Percentiles rank a stretch among this genome's conserved stretches.
Evolutionary conservation across 805 yeast species (phyloP).

Genomic region (Starmerella ratchasimensis): DNA sequence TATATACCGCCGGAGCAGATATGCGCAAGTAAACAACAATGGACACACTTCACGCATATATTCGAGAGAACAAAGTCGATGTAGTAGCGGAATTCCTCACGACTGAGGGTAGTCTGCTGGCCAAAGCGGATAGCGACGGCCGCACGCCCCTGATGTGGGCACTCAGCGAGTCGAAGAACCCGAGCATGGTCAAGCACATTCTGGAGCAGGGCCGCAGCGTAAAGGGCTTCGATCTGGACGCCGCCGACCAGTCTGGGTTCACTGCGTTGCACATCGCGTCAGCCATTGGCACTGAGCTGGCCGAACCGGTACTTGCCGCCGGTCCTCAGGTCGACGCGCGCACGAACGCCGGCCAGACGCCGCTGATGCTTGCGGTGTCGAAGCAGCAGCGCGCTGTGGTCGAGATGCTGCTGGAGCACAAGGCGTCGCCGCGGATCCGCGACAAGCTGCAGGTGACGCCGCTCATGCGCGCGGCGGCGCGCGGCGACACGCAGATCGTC

Average conservation of each 20-base stretch:
- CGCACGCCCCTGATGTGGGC: constrained; percentile 88
- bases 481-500: constrained; percentile 50
- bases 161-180: constrained; percentile 40
- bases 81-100: constrained; percentile 3
- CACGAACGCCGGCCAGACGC: constrained; percentile 53
- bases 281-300: constrained; percentile 54
- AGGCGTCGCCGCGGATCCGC: constrained; percentile 49
- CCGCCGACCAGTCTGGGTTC: constrained; percentile 72
- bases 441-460: constrained; percentile 57
- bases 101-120: constrained; percentile 4
- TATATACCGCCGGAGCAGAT: no score
- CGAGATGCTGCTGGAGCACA: constrained; percentile 39
- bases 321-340: constrained; percentile 40
- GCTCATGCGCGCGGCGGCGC: constrained; percentile 70
- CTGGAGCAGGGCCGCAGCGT: constrained; percentile 27
- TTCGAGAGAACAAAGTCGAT: constrained; percentile 5
- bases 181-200: constrained; percentile 38
- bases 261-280: constrained; percentile 75
- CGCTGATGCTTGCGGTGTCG: constrained; percentile 62
- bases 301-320: constrained; percentile 33
- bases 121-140: constrained; percentile 47
- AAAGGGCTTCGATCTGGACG: constrained; percentile 45
- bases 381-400: constrained; percentile 48
- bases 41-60: constrained; percentile 10
- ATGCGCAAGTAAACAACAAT: no score